Conservation (phyloP, 768 basidiomycete species). For the Dacryopinax spathularia region DNA sequence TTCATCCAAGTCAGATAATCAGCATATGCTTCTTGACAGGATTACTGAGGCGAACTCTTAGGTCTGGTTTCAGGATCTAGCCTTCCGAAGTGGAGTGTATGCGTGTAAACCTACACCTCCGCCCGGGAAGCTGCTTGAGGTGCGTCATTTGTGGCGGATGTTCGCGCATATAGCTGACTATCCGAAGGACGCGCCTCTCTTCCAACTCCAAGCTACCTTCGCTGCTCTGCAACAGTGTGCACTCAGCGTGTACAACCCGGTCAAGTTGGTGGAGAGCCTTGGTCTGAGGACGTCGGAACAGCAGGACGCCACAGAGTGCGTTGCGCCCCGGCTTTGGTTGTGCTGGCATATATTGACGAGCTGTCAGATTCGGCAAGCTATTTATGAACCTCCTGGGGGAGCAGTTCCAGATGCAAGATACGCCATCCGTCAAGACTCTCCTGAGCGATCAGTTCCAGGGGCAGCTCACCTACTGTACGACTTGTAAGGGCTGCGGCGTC, state of each 20-base stretch:
- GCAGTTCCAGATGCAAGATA: conserved; percentile 72
- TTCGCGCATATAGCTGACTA: background rate
- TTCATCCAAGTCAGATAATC: conserved; percentile 57
- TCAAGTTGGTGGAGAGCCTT: conserved; percentile 70
- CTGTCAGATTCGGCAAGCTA: conserved; percentile 72
- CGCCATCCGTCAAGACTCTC: conserved; percentile 47
- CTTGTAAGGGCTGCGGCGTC: conserved; percentile 54
- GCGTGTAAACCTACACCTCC: conserved; percentile 48
- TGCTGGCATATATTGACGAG: conserved; percentile 3
- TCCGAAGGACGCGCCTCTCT: conserved; percentile 20
- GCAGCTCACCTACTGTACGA: conserved; percentile 62
- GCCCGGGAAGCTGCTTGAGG: conserved; percentile 32
- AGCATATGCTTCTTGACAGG: background rate
- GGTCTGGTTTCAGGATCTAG: conserved; percentile 84
- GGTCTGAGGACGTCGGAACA: conserved; percentile 71
- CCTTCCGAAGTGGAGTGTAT: conserved; percentile 75
- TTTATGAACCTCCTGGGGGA: conserved; percentile 80
- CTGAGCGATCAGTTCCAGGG: conserved; percentile 82
- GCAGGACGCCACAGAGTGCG: conserved; percentile 93
- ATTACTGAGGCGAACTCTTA: conserved; percentile 21
- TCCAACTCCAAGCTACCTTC: conserved; percentile 36
- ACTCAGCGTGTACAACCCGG: conserved; percentile 64
- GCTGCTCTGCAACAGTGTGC: conserved; percentile 68
- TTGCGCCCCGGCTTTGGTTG: conserved; percentile 3
- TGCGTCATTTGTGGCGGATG: conserved; percentile 15